These are phyloP conservation scores for Kluyveromyces nonfermentans DNA, from an alignment of 805 yeast species.

Conservation along the genomic window DNA sequence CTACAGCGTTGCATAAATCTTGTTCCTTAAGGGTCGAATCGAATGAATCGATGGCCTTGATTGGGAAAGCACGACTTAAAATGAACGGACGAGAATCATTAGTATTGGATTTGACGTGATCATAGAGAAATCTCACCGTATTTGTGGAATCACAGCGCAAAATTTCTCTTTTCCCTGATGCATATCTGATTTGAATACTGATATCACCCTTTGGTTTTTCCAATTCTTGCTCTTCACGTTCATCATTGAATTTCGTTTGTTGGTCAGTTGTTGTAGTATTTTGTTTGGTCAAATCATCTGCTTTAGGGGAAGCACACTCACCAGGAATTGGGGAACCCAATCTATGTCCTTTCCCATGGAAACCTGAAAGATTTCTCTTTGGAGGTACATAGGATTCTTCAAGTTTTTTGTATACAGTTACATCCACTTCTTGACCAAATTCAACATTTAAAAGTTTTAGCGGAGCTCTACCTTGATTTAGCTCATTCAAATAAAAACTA, in stretches of 20 bases:
- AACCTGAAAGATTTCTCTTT: slow-evolving; percentile 53
- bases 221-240: slow-evolving; percentile 13
- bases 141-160: slow-evolving; percentile 57
- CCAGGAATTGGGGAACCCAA: slow-evolving; percentile 87
- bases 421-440: slow-evolving; percentile 90
- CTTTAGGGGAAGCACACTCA: slow-evolving; percentile 30
- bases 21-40: slow-evolving; percentile 58
- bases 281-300: slow-evolving; percentile 6
- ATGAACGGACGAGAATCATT: slow-evolving; percentile 43
- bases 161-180: slow-evolving; percentile 64
- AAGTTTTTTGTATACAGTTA: slow-evolving; percentile 66
- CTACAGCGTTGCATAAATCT: slow-evolving; percentile 72
- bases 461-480: slow-evolving; percentile 89
- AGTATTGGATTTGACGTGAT: slow-evolving; percentile 49
- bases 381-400: slow-evolving; percentile 79
- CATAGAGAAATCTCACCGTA: slow-evolving; percentile 56
- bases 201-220: slow-evolving; percentile 47
- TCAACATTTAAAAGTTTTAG: slow-evolving; percentile 70
- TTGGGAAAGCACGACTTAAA: slow-evolving; percentile 76
- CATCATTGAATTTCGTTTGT: slow-evolving; percentile 17
- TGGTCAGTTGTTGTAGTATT: slow-evolving; percentile 10
- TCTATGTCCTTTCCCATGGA: slow-evolving; percentile 71
- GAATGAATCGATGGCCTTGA: slow-evolving; percentile 54
- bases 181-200: slow-evolving; percentile 71
- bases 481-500: slow-evolving; percentile 62